Evolutionary conservation across 495 filamentous ascomycete genomes (phyloP), one percentile per base, ranked within the genome.

Genomic region (Niebla homalea): DNA sequence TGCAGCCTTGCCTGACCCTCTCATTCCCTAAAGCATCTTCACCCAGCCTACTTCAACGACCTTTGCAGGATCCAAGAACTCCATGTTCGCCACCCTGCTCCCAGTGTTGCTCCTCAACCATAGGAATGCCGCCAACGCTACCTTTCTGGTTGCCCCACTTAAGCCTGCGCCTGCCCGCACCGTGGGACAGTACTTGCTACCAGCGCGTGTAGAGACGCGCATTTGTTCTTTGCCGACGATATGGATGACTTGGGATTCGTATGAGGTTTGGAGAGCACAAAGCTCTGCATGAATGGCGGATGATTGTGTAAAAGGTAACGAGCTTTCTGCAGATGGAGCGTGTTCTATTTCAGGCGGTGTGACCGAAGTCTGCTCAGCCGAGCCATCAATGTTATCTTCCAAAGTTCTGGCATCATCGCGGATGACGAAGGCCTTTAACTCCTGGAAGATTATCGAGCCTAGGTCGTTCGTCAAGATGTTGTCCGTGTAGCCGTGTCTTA

Each of bases 211-310:
- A 43, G 63, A 65, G 53, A 86, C 70, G 18, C 66, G 66, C 72
- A 87, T 73, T 66, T 84, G 74, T 54, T 86, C 83, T 60, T 87
- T 87, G 15, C 83, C 83, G 15, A 86, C 69, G 19, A 87, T 71
- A 56, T 87, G 85, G 36, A 84, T 61, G 26, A 83, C 70, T 55
- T 81, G 79, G 23, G 69, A 69, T n/a, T 70, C 68, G 50, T 73
- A 82, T 1, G 80, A 80, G 0, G 65, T 58, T 20, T 82, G 73
- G 0, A 87, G 62, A 4, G 66, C 61, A 0, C 67, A 72, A 1
- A 80, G 58, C 18, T 35, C 29, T 7, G 29, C 29, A 7, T 32
- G 29, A 19, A 12, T 36, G 11, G 21, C 50, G 50, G 45, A 21
- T 36, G 45, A 20, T 5, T 32, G 29, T 5, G 29, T 32, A 8